Evolutionary conservation across 2,329 filamentous ascomycete species (phyloP).

Genomic region (Epichloe typhina): DNA sequence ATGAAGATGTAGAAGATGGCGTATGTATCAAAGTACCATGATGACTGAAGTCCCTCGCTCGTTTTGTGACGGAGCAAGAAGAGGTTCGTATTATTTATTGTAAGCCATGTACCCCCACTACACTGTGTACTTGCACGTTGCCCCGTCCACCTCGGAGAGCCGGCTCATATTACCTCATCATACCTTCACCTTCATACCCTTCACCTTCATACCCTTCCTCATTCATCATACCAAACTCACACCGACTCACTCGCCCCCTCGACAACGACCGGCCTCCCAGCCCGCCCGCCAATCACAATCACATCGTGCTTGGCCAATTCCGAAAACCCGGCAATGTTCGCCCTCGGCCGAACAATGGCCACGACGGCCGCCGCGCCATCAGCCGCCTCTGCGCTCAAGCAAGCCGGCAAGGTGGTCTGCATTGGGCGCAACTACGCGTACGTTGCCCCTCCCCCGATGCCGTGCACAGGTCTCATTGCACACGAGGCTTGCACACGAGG

Average conservation of each 20-base stretch:
- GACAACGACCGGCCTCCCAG: neutral
- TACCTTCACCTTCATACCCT: too few relatives aligned
- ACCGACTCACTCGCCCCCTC: neutral
- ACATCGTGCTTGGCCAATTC: too few relatives aligned
- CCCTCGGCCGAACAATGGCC: slow-evolving; percentile 23
- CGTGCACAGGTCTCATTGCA: neutral
- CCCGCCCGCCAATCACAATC: too few relatives aligned
- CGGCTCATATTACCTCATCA: neutral
- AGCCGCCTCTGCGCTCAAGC: slow-evolving; percentile 32
- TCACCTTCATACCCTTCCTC: too few relatives aligned
- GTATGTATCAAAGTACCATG: neutral
- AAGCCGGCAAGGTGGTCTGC: slow-evolving; percentile 69
- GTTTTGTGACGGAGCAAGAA: too few relatives aligned
- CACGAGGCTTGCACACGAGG: too few relatives aligned
- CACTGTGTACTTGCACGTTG: too few relatives aligned
- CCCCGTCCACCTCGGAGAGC: too few relatives aligned
- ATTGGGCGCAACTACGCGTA: slow-evolving; percentile 95
- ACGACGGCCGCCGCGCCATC: slow-evolving; percentile 23
- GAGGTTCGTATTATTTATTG: too few relatives aligned
- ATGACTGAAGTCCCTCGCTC: neutral
- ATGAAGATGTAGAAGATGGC: neutral
- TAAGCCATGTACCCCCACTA: too few relatives aligned
- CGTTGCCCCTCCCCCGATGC: slow-evolving; percentile 18
- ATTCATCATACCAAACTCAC: too few relatives aligned
- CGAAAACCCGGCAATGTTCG: slow-evolving; percentile 17